A percentile compares a stretch with the other conserved stretches of the same genome.
Evolutionary conservation across 352 stramenopile genomes (phyloP).

Genomic region (Globisporangium heterothallicum): DNA sequence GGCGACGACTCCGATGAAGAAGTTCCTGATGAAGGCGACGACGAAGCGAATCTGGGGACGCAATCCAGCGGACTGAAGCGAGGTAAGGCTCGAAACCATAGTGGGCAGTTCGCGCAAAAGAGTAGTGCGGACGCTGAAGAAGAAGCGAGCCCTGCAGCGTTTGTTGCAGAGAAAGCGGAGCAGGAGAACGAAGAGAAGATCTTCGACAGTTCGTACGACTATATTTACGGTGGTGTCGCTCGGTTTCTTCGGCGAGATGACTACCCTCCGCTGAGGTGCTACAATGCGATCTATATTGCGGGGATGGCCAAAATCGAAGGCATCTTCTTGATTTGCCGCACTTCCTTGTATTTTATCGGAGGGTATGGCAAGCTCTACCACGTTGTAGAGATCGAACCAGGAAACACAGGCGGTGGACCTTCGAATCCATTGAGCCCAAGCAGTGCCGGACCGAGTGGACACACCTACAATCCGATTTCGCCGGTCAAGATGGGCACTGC

Average conservation of each 20-base stretch:
- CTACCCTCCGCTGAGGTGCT: conserved; percentile 51
- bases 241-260: conserved; percentile 63
- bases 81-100: not conserved
- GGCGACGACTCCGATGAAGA: conserved; percentile 39
- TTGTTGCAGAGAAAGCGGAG: conserved; percentile 14
- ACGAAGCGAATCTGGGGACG: not conserved
- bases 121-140: conserved; percentile 2
- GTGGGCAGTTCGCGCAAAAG: conserved; percentile 1
- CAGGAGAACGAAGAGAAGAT: conserved; percentile 16
- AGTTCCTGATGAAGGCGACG: conserved; percentile 15
- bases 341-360: conserved; percentile 63
- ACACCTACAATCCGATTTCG: conserved; percentile 15
- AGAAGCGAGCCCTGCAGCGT: not conserved
- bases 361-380: conserved; percentile 53
- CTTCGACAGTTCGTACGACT: conserved; percentile 46
- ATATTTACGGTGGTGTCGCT: conserved; percentile 47
- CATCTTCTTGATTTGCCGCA: conserved; percentile 47
- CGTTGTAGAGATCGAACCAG: conserved; percentile 2
- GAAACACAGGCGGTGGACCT: conserved; percentile 1
- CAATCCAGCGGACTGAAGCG: not conserved
- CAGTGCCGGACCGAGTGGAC: not conserved
- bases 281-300: conserved; percentile 48
- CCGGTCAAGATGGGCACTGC: conserved; percentile 12
- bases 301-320: conserved; percentile 57
- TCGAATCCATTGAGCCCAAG: conserved; percentile 12